Evolutionary conservation across 768 basidiomycete genomes (phyloP), one percentile per base, ranked within the genome.

Genomic region (Coprinopsis marcescibilis): DNA sequence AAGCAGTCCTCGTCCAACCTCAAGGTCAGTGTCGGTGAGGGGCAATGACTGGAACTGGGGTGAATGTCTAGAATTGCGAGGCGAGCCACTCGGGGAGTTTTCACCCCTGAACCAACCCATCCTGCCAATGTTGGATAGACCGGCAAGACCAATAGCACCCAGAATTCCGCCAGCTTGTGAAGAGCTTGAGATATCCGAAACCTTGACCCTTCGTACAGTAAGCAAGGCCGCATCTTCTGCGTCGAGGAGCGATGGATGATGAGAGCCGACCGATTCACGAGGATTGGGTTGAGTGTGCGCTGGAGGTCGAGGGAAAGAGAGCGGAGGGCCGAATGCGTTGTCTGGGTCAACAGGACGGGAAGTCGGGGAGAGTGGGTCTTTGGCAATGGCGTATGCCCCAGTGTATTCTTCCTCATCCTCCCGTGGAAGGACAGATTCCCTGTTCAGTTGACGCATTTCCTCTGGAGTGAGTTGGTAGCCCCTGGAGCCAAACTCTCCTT

Each of bases 31-130:
- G 30, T 79, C 76, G 48, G 50, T 63, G 52, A 50, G 61, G 49
- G 51, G 59, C 19, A 60, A 55, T 3, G 54, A 39, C 15, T 55
- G 32, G 19, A 61, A 60, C 8, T 52, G 35, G 15, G 55, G 55
- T 13, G 52, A 45, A 23, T 58, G 55, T 43, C 53, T 50, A 10
- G 58, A 59, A n/a, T 41, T 13, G 62, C 62, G 34, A 49, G 21
- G 13, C 55, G 35, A 6, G 54, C 57, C 4, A 57, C 58, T 26
- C 60, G 63, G 15, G 50, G 48, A 47, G 57, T 70, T 37, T 13
- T 37, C 41, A 8, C 32, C 41, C 52, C 65, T 73, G 60, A 86
- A 81, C 82, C 83, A 85, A 52, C 79, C 82, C 49, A 71, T 51
- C 27, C 81, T 69, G 12, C 70, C 65, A 14, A 83, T 53, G 45